Base-by-base conservation (phyloP, 148 eudicot genomes). In the Diospyros lotus region DNA sequence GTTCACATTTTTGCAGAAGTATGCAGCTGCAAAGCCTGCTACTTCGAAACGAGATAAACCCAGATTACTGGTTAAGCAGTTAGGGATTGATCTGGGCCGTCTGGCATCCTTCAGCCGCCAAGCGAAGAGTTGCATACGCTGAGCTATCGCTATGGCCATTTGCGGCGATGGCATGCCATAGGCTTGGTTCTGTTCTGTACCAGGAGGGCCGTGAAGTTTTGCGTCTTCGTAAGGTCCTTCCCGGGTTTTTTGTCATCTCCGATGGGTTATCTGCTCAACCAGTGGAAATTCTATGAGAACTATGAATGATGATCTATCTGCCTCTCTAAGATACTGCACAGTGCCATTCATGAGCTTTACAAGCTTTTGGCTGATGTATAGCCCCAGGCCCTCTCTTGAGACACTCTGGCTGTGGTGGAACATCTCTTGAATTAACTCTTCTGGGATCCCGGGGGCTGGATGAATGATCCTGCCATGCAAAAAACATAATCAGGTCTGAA, bases 401-500 rank as follows among this genome's bases (percentile, higher is more conserved):
- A 85, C 85, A 66, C 80, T 83, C 56, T 84, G 80, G 74, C 82
- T 84, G n/a, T 79, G 84, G 80, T 88, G 88, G 77, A 94, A 94
- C 95, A 94, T 94, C 80, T 94, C 93, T 61, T 80, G 87, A 51
- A 94, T 84, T 39, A 94, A 79, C 72, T 80, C 86, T 77, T 87
- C 95, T 1, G 95, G 97, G 28, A 94, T 80, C 60, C 97, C 98
- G 0, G 97, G 98, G 41, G 97, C 84, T 76, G 98, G 98, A 80
- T 94, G 97, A 48, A 77, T 79, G 58, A 94, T 87, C 90, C 98
- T 94, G 84, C 81, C 72, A 70, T 62, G 43, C 51, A 83, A 73
- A 73, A 15, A 56, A 45, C 52, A 43, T 46, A 42, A 39, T 62
- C 42, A 70, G 9, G 48, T 53, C 45, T 7, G 28, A 11, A 41